Percentiles rank a stretch among this genome's conserved stretches.
Evolutionary conservation across 208 protist species (phyloP).

Genomic region (Acanthamoeba triangularis): DNA sequence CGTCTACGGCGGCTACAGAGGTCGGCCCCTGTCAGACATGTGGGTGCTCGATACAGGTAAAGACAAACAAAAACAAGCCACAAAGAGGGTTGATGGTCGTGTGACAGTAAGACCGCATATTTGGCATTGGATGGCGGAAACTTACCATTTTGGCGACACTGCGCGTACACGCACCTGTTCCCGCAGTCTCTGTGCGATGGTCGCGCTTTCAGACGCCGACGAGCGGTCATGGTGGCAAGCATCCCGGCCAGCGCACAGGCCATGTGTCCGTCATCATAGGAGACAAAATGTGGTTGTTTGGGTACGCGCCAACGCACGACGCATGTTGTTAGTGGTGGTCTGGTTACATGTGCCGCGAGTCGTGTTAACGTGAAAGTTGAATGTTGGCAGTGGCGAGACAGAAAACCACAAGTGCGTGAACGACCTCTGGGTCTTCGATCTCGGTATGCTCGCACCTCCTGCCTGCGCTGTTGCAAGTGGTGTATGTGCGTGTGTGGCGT

Average conservation of each 20-base stretch:
- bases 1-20: conserved; percentile 57
- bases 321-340: background rate
- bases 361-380: too few relatives aligned
- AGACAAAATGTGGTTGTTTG: conserved; percentile 67
- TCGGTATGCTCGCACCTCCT: background rate
- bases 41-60: conserved; percentile 65
- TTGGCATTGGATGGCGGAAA: too few relatives aligned
- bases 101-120: background rate
- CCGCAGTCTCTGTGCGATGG: conserved; percentile 64
- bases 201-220: conserved; percentile 11
- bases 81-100: background rate
- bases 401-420: conserved; percentile 64
- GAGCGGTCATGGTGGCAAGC: background rate
- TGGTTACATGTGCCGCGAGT: background rate
- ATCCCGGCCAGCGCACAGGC: conserved; percentile 12
- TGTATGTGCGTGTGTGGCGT: background rate
- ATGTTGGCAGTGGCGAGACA: conserved; percentile 25
- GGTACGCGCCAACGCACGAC: background rate
- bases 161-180: background rate
- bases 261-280: conserved; percentile 30
- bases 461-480: background rate
- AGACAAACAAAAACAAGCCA: background rate
- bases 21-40: conserved; percentile 61
- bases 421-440: conserved; percentile 61
- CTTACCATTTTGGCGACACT: background rate